These are phyloP conservation scores for Tuber melanosporum DNA, from an alignment of 495 filamentous ascomycete genomes.

Conservation along the genomic window DNA sequence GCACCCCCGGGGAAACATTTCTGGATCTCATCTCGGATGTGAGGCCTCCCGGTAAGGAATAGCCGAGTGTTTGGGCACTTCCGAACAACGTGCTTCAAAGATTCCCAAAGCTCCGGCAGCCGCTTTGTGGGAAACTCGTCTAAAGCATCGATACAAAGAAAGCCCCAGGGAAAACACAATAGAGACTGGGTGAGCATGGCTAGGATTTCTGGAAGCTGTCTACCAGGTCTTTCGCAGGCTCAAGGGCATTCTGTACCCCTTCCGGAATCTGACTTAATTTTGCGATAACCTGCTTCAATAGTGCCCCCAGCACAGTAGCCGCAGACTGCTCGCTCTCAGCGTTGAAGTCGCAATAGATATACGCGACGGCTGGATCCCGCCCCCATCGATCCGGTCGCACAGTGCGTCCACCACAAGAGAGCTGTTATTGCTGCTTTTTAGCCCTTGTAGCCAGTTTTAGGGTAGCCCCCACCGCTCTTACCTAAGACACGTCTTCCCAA, in stretches of 20 bases:
- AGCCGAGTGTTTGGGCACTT: not conserved
- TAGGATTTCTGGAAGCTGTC: not conserved
- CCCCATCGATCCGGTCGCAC: not conserved
- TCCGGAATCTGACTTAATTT: not conserved
- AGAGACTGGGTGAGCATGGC: not conserved
- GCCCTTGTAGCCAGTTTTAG: not conserved
- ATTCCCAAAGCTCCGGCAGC: not conserved
- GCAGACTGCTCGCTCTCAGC: not conserved
- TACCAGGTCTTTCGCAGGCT: not conserved
- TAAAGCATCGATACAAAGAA: not conserved
- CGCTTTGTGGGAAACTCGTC: not conserved
- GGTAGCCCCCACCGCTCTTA: not conserved
- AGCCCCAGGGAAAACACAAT: not conserved
- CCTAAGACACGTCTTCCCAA: not conserved
- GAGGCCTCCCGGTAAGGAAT: not conserved
- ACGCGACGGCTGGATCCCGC: not conserved
- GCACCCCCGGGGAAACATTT: not conserved
- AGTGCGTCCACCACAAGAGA: not conserved
- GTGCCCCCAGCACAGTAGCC: not conserved
- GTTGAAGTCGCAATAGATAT: not conserved
- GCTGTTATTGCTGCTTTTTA: not conserved
- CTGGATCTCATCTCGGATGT: not conserved
- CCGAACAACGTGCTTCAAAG: not conserved
- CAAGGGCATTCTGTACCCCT: not conserved
- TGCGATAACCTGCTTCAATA: not conserved